Evolutionary conservation across 306 rosid species (phyloP), one percentile per base, ranked within the genome.

Genomic region (Fragaria iinumae): DNA sequence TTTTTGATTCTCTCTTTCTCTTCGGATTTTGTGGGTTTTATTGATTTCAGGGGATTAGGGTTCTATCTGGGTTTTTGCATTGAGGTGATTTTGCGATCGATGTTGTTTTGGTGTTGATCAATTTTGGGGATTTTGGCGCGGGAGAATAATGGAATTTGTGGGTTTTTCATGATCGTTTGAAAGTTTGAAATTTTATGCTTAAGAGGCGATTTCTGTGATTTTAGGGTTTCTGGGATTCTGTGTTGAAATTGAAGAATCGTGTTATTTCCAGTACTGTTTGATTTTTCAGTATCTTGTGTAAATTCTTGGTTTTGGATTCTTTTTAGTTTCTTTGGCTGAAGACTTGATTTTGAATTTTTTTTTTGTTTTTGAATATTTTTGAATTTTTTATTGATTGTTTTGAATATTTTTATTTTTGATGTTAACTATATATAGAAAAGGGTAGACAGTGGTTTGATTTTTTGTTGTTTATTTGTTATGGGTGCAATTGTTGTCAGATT

Each of bases 401-500:
- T 25, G 0, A 25, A 25, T 25, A 25, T 25, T 25, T 25, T 25
- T 25, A 25, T 25, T 25, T 25, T 4, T 50, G 20, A 29, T 1
- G n/a, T 53, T 14, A 13, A 21, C 23, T 38, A 13, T 34, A 36
- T 55, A 4, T 11, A 53, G 41, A 41, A 41, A 9, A 67, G 64
- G 44, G 29, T 34, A 50, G 75, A 32, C n/a, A 11, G 47, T 56
- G 7, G 48, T 44, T 44, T 11, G 49, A 3, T 41, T 39, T 20
- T 53, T 55, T 55, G 50, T 13, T 8, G 23, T 72, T 13, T 5
- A 3, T 36, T n/a, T 55, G 76, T 49, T 50, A 5, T 57, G 67
- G 67, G 11, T 23, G 25, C 52, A 36, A 43, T 72, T 72, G 21
- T 32, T 71, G 66, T 18, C 49, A 34, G 64, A 34, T 72, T 73